Conservation (phyloP, 177 flowering plant species). For the Vitis hybrid region DNA sequence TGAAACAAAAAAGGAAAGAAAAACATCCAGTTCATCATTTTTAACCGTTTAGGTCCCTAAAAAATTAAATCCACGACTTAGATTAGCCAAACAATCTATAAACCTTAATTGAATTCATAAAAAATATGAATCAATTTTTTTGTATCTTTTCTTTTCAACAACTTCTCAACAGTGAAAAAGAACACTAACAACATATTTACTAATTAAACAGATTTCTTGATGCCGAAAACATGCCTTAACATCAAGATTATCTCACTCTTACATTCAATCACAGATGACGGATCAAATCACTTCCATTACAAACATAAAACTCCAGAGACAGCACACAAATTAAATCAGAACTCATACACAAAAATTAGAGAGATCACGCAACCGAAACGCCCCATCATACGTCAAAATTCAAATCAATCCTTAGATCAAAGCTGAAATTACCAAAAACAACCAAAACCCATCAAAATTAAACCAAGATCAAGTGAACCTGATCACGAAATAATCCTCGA, state of each 20-base stretch:
- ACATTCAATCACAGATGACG: neutral
- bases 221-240: neutral
- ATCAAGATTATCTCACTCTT: neutral
- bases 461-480: neutral
- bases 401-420: slow-evolving; percentile 4
- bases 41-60: too few species aligned
- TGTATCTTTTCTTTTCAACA: too few species aligned
- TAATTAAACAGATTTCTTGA: neutral
- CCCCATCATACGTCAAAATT: neutral
- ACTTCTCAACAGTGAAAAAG: neutral
- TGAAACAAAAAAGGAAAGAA: too few species aligned
- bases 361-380: neutral
- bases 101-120: too few species aligned
- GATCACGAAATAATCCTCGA: neutral
- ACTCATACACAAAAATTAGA: too few species aligned
- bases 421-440: slow-evolving; percentile 1
- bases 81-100: too few species aligned
- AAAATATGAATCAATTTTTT: too few species aligned
- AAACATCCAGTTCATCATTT: too few species aligned
- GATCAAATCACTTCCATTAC: neutral
- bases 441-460: slow-evolving; percentile 6
- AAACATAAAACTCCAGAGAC: neutral
- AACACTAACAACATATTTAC: neutral
- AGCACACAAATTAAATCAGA: neutral
- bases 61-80: too few species aligned